phyloP scores from a whole-genome alignment of 1,284 basidiomycete genomes.

The Caloboletus firmus region DNA sequence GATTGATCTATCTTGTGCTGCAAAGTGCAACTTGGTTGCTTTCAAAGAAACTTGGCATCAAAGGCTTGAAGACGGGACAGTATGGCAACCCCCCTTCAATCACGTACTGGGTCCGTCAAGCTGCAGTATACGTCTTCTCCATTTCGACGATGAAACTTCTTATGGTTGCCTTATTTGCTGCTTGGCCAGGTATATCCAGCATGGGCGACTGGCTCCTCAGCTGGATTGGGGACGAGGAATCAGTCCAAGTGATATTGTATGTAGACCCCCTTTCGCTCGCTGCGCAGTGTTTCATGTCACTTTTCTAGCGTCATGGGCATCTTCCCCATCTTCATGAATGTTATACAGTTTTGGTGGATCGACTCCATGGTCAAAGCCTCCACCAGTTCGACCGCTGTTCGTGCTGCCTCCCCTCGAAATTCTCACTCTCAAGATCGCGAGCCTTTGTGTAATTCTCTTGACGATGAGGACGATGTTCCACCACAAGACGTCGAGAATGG shows the following conservation, averaged over 20 bases:
- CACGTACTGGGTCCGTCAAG: conserved; percentile 80
- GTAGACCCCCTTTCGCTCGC: conserved; percentile 31
- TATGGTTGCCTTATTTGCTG: conserved; percentile 72
- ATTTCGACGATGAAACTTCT: conserved; percentile 90
- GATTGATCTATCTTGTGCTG: conserved; percentile 80
- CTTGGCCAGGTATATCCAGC: conserved; percentile 71
- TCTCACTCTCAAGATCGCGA: conserved; percentile 50
- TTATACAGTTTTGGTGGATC: conserved; percentile 86
- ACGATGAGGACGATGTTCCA: conserved; percentile 53
- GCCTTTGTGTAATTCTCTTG: conserved; percentile 54
- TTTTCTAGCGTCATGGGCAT: conserved; percentile 79
- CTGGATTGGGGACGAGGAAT: conserved; percentile 68
- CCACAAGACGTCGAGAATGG: conserved; percentile 48
- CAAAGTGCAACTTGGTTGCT: conserved; percentile 69
- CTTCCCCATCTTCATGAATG: conserved; percentile 92
- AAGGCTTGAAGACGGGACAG: conserved; percentile 84
- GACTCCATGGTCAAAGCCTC: conserved; percentile 84
- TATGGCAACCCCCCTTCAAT: conserved; percentile 81
- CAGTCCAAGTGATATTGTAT: conserved; percentile 81
- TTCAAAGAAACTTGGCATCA: conserved; percentile 60
- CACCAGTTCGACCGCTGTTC: conserved; percentile 39
- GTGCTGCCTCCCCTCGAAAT: conserved; percentile 38
- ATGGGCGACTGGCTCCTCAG: conserved; percentile 82
- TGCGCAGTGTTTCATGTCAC: conserved; percentile 7
- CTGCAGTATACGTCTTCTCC: conserved; percentile 81